Evolutionary conservation across 306 rosid genomes (phyloP).

Genomic region (Casuarina equisetifolia): DNA sequence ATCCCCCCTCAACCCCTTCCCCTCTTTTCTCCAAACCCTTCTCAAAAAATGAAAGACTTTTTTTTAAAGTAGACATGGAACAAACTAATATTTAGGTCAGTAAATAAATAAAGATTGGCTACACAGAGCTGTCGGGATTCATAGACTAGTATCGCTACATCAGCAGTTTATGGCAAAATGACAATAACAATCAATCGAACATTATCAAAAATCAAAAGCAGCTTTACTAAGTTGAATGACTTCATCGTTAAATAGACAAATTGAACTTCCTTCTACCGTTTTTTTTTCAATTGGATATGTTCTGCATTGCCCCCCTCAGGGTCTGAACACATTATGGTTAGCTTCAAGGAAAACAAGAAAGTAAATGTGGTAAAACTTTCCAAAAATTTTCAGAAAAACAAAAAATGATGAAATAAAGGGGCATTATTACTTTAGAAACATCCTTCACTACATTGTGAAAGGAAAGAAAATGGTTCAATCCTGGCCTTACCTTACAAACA

Average conservation of each 20-base stretch:
- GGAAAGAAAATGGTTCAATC: constrained; percentile 11
- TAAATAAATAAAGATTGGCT: neutral
- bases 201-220: neutral
- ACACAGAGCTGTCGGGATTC: neutral
- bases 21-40: too few species aligned
- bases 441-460: neutral
- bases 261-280: neutral
- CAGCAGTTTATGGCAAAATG: neutral
- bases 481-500: constrained; percentile 81
- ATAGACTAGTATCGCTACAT: neutral
- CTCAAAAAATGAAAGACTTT: too few species aligned
- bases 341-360: neutral
- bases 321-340: neutral
- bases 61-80: neutral
- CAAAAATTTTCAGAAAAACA: neutral
- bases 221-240: neutral
- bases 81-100: neutral
- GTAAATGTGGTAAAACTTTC: neutral
- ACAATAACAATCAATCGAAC: neutral
- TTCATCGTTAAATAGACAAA: too few species aligned
- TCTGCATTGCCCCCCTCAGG: neutral
- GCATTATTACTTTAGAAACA: neutral
- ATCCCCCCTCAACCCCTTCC: neutral
- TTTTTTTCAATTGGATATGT: neutral
- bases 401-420: neutral